These are phyloP conservation scores for Xylaria sp. DNA, from an alignment of 2,329 filamentous ascomycete species.

Conservation along the genomic window DNA sequence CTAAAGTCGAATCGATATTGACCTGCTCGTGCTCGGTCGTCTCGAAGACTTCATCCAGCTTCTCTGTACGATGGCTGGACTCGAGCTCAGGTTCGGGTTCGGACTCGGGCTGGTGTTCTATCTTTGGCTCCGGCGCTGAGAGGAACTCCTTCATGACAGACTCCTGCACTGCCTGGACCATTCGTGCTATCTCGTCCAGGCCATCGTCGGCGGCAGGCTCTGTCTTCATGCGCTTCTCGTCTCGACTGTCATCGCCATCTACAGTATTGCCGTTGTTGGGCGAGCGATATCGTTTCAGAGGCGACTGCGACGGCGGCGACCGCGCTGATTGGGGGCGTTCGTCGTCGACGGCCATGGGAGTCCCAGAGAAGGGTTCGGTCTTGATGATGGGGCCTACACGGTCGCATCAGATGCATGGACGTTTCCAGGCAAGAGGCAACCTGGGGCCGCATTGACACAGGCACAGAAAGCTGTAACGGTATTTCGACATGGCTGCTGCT, in stretches of 20 bases:
- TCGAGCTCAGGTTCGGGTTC: constrained; percentile 11
- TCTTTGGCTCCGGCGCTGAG: constrained; percentile 23
- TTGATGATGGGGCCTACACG: constrained; percentile 47
- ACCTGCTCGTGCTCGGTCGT: constrained; percentile 39
- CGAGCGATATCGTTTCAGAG: constrained; percentile 46
- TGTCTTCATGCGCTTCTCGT: constrained; percentile 48
- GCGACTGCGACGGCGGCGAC: constrained; percentile 34
- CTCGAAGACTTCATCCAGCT: constrained; percentile 32
- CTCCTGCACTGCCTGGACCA: constrained; percentile 46
- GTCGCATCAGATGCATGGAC: constrained; percentile 28
- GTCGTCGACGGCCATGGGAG: constrained; percentile 42
- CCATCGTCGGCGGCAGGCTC: constrained; percentile 38
- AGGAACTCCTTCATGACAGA: constrained; percentile 47
- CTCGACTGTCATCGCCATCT: constrained; percentile 33
- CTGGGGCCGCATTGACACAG: background rate
- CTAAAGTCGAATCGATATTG: constrained; percentile 37
- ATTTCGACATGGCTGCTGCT: background rate
- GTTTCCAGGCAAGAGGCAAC: background rate
- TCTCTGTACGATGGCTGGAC: background rate
- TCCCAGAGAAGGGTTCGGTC: constrained; percentile 41
- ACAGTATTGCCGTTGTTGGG: constrained; percentile 34
- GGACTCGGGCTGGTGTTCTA: constrained; percentile 14
- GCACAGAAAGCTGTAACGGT: background rate
- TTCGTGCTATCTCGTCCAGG: constrained; percentile 44
- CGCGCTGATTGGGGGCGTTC: constrained; percentile 28